These are phyloP conservation scores for Pseudopyrenochaeta lycopersici DNA, from an alignment of 2,329 filamentous ascomycete species.

Conservation along the genomic window DNA sequence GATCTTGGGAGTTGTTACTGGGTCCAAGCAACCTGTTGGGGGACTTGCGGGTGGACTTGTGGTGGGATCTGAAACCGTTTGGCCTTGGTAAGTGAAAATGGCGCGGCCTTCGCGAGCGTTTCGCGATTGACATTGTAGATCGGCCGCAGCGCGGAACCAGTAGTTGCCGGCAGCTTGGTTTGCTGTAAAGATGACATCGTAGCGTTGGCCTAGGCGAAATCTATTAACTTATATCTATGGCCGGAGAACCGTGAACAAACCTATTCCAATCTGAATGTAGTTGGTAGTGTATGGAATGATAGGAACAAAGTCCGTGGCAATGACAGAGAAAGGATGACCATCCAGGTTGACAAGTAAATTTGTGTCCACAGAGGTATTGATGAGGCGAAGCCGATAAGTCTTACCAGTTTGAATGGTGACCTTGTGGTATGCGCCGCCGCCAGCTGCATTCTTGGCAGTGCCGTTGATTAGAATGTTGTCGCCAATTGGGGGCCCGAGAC, in stretches of 20 bases:
- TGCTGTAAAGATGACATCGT: slow-evolving; percentile 48
- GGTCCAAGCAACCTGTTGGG: slow-evolving; percentile 47
- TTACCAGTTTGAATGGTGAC: slow-evolving; percentile 51
- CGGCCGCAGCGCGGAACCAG: slow-evolving; percentile 45
- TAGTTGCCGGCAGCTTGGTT: slow-evolving; percentile 42
- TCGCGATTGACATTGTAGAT: slow-evolving; percentile 32
- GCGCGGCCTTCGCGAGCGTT: slow-evolving; percentile 42
- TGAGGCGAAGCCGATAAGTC: slow-evolving; percentile 65
- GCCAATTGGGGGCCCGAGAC: slow-evolving; percentile 40
- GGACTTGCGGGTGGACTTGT: slow-evolving; percentile 31
- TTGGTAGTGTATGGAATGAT: slow-evolving; percentile 43
- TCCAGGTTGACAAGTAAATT: slow-evolving; percentile 39
- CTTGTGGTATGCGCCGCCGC: slow-evolving; percentile 40
- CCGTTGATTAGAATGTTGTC: slow-evolving; percentile 64
- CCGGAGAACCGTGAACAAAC: background rate
- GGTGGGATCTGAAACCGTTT: slow-evolving; percentile 47
- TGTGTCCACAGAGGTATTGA: slow-evolving; percentile 58
- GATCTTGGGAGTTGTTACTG: slow-evolving; percentile 46
- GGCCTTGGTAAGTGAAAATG: slow-evolving; percentile 50
- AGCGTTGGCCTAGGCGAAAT: slow-evolving; percentile 33
- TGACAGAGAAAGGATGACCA: slow-evolving; percentile 41
- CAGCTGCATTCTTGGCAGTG: slow-evolving; percentile 60
- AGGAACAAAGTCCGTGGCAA: slow-evolving; percentile 44
- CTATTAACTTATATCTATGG: too few species aligned
- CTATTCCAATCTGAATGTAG: slow-evolving; percentile 52